Base-by-base conservation (phyloP, 441 rosid genomes). In the Corymbia citriodora region DNA sequence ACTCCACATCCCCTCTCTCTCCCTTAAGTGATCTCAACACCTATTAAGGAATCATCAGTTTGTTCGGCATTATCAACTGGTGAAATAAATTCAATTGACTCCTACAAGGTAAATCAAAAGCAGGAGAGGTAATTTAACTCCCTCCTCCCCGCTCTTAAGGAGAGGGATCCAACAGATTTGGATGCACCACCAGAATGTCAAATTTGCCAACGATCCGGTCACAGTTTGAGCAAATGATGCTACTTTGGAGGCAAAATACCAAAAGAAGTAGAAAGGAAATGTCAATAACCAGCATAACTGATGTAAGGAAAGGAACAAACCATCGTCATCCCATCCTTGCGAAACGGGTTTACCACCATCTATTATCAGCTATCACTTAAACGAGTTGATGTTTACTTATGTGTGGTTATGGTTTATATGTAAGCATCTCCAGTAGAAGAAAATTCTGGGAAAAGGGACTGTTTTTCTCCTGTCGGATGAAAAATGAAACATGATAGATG, bases 111-210 rank as follows among this genome's bases (percentile, higher is more conserved):
- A 63, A 29, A 63, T 63, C 17, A 27, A 63, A 61, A 63, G 16
- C 33, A 63, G 70, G 70, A 63, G 33, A 29, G 17, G 31, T 6
- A 1, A 63, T 5, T 3, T 13, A 29, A 12, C 16, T 63, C 13
- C 70, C 70, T 63, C 17, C 33, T 12, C 2, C 16, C 31, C 70
- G 0, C 0, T 63, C 4, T 63, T 2, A 0, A 63, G 9, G 1
- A 63, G 33, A 29, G 33, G 31, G 4, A 13, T 63, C 70, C 31
- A 63, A 3, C 16, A 27, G 33, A 63, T 57, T 57, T 57, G 12
- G 6, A 0, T 54, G 57, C 63, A 57, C 29, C 63, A 57, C 29
- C 63, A 9, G 63, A 57, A 10, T 9, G 63, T 23, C 63, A 57
- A 3, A 23, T 57, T 57, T 57, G 27, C 61, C 25, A 19, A 27